Base-by-base conservation (phyloP, 2,329 filamentous ascomycete genomes). In the Alternaria consortialis region DNA sequence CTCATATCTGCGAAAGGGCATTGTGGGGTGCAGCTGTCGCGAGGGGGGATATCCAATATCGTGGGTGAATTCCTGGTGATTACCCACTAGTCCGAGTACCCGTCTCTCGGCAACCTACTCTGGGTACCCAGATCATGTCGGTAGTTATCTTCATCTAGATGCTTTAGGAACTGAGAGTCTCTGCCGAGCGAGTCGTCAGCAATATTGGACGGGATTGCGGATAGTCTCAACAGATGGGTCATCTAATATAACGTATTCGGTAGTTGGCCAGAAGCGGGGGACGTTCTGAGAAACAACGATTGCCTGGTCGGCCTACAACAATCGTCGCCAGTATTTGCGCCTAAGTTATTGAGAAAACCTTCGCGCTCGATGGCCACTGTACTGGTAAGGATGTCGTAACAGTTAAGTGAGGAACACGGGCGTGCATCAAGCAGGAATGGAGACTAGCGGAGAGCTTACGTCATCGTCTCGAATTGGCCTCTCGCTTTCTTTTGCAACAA, bases 11-110 rank as follows among this genome's bases (percentile, higher is more conserved):
- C 20, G 20, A 47, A 23, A 56, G 29, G 57, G 54, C 39, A 56
- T 53, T 67, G 65, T 65, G 63, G 67, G 65, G 67, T 67, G 53
- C 60, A 66, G 60, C 39, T 59, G 31, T 59, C 62, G 50, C 60
- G 61, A 44, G 60, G 58, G 39, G n/a, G 56, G 58, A 46, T 58
- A 15, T 43, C 53, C 51, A 66, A 63, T 60, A 54, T 64, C 59
- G 63, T 43, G 55, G 54, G 62, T 53, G 43, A 54, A 20, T 20
- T 32, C 27, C 54, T 12, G 52, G 39, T 63, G 62, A 67, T 36
- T 50, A 36, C 13, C 32, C 46, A 50, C 20, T 34, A 25, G 46
- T 34, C 37, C 9, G 8, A 39, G n/a, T 17, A n/a, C 37, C 37
- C 37, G n/a, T 17, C 37, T 40, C 17, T 40, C 37, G 17, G 17